Conservation (phyloP, 805 yeast species). For the Cyberlindnera maritima region DNA sequence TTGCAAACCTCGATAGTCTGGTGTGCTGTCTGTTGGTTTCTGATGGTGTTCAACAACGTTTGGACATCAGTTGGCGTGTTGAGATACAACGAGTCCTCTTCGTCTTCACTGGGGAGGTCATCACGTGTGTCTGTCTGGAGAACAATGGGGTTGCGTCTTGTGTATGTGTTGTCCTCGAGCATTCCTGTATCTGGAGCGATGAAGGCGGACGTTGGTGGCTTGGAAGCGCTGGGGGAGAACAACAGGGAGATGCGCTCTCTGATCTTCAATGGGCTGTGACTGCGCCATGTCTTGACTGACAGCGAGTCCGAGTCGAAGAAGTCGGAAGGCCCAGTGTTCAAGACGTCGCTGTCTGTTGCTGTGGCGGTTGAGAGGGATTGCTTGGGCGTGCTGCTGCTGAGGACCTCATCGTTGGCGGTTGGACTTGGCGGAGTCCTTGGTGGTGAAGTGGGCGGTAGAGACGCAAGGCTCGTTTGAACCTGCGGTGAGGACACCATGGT, state of each 20-base stretch:
- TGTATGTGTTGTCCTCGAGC: background rate
- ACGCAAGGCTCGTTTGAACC: no score
- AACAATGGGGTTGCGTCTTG: background rate
- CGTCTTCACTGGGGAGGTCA: background rate
- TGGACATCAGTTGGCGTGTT: slow-evolving; percentile 1
- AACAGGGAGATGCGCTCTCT: slow-evolving; percentile 8
- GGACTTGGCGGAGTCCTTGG: background rate
- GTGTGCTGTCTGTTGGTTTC: slow-evolving; percentile 2
- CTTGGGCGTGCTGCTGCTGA: no score
- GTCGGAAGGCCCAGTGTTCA: background rate
- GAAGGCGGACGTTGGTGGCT: background rate
- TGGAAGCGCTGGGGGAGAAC: background rate
- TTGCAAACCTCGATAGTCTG: background rate
- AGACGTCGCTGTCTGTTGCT: background rate
- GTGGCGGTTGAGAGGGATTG: no score
- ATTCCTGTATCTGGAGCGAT: background rate
- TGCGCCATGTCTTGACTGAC: background rate
- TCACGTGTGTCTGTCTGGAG: background rate
- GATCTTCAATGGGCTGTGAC: slow-evolving; percentile 11
- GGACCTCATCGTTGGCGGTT: no score
- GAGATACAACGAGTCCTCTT: no score
- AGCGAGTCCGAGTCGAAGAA: background rate
- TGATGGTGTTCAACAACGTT: slow-evolving; percentile 12
- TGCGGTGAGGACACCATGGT: background rate
- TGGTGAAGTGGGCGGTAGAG: background rate